These are phyloP conservation scores for Pelagophyceae sp. DNA, from an alignment of 352 stramenopile genomes.

Conservation along the genomic window DNA sequence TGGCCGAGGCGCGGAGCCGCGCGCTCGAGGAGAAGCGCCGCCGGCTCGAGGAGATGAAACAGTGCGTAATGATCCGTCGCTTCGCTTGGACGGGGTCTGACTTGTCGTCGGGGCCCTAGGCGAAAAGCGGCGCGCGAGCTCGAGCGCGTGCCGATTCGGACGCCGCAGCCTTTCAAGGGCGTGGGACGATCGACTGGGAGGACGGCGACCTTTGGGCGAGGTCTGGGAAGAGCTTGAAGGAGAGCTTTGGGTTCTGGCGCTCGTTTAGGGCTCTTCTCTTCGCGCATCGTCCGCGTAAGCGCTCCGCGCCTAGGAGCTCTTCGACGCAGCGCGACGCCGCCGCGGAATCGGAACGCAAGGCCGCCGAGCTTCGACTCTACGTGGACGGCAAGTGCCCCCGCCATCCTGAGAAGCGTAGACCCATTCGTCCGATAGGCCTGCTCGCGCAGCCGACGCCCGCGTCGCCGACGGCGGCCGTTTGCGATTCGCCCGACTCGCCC, in stretches of 20 bases:
- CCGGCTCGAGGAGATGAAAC: conserved; percentile 4
- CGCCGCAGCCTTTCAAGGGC: no score
- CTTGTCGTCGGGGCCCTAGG: no score
- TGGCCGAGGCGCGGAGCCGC: background rate
- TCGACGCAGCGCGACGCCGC: background rate
- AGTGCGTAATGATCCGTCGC: no score
- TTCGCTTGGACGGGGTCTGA: no score
- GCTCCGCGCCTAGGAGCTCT: no score
- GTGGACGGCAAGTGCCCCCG: background rate
- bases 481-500: background rate
- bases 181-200: no score
- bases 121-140: background rate
- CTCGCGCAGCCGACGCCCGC: background rate
- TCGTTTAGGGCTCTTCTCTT: no score
- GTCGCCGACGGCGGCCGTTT: background rate
- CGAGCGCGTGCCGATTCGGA: background rate
- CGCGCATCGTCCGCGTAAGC: no score
- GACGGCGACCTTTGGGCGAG: no score
- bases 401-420: background rate
- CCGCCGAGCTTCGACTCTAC: background rate
- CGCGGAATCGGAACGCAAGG: background rate
- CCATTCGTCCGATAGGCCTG: background rate
- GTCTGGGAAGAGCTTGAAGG: no score
- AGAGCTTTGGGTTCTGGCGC: no score
- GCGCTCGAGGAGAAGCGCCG: conserved; percentile 15